Conservation (phyloP, 805 yeast genomes). For the Kazachstania bromeliacearum region DNA sequence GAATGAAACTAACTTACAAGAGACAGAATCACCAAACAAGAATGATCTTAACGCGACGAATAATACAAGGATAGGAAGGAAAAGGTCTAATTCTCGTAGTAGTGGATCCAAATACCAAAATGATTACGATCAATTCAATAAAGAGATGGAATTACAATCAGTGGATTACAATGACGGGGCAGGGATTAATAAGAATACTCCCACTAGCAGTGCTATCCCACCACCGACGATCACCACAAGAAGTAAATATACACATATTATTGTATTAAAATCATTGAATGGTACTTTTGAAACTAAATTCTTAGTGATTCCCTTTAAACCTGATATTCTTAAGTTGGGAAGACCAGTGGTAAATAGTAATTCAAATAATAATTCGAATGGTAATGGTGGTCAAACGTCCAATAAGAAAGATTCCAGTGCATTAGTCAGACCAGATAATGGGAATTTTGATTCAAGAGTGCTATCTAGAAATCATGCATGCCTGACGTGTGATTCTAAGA, state of each 20-base stretch:
- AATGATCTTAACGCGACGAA: no score
- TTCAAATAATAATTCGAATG: constrained; percentile 8
- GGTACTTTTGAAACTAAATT: constrained; percentile 75
- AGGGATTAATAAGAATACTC: neutral
- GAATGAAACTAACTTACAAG: no score
- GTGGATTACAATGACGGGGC: neutral
- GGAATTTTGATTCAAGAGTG: constrained; percentile 89
- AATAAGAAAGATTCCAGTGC: constrained; percentile 13
- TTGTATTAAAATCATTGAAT: constrained; percentile 69
- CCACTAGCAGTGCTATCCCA: constrained; percentile 2
- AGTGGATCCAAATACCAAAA: constrained; percentile 14
- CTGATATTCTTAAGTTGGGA: constrained; percentile 80
- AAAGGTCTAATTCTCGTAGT: constrained; percentile 25
- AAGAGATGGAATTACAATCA: neutral
- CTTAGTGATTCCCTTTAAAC: constrained; percentile 67
- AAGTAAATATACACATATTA: constrained; percentile 40
- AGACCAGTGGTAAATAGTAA: constrained; percentile 54
- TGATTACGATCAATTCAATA: constrained; percentile 8
- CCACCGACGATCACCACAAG: constrained; percentile 9
- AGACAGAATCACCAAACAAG: no score
- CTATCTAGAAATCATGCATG: constrained; percentile 92
- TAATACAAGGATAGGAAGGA: constrained; percentile 12
- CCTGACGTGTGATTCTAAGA: constrained; percentile 56
- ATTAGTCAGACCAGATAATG: constrained; percentile 61
- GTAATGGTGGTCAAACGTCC: constrained; percentile 6